phyloP scores from a whole-genome alignment of 768 basidiomycete species.

The Cyathus striatus region DNA sequence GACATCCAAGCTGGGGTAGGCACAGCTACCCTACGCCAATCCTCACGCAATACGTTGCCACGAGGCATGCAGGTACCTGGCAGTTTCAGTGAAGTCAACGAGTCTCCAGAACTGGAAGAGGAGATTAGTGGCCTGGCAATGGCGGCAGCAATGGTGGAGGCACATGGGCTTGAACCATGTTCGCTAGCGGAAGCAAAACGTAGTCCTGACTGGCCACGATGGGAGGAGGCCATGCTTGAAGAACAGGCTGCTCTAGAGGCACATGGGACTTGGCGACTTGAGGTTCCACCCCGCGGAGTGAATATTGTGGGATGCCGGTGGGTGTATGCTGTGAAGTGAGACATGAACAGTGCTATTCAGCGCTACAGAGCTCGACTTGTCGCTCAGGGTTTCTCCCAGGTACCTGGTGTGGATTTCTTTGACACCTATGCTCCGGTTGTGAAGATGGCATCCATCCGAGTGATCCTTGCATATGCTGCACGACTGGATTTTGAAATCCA shows the following conservation, averaged over 20 bases:
- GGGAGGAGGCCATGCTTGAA: slow-evolving; percentile 20
- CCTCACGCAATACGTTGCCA: neutral
- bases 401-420: no score
- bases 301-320: no score
- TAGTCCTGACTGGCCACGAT: slow-evolving; percentile 11
- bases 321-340: no score
- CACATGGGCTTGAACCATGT: slow-evolving; percentile 14
- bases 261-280: slow-evolving; percentile 21
- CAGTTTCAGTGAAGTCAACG: slow-evolving; percentile 1
- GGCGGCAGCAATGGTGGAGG: slow-evolving; percentile 4
- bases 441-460: no score
- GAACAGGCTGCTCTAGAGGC: slow-evolving; percentile 18
- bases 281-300: slow-evolving; percentile 10
- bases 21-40: no score
- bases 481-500: no score
- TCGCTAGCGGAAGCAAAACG: slow-evolving; percentile 11
- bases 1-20: no score
- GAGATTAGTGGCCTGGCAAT: neutral
- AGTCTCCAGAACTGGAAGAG: neutral
- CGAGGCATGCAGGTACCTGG: neutral
- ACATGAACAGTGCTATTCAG: no score
- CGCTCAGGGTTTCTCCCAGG: no score
- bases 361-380: no score
- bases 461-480: no score
- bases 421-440: no score